Evolutionary conservation across 2,329 filamentous ascomycete genomes (phyloP), one percentile per base, ranked within the genome.

Genomic region (Phaeoacremonium minimum): DNA sequence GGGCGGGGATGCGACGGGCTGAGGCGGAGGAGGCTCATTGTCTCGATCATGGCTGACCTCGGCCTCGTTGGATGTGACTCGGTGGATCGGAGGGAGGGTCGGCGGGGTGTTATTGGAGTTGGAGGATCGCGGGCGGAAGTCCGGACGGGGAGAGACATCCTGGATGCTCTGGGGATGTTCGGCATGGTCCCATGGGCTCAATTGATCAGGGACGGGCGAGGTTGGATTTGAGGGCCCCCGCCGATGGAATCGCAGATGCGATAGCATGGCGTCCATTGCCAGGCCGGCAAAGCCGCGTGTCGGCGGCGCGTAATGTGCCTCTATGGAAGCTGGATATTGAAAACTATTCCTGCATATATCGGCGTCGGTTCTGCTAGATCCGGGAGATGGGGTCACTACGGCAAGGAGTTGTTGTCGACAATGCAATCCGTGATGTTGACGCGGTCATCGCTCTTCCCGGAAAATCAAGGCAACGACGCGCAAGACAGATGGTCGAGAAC

Each of bases 141-240:
- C 68, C 32, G 53, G 51, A 40, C 47, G 45, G 44, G 53, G 35
- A 38, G 49, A 37, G 51, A 55, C 55, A 49, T 73, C 66, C 32
- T 63, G 54, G 2, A 9, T n/a, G 22, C 22, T n/a, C 18, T 65
- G 59, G 34, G 67, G 60, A 40, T 64, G 58, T 29, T 67, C 61
- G 7, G 58, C 43, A 16, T 58, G 36, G 29, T 66, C 61, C 56
- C 66, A 69, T 28, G 63, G 52, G 29, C 51, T 52, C 33, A 45
- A 36, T 38, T 66, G 68, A 38, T 77, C 73, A 36, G 67, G 63
- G 17, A 65, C 52, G 5, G 75, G 73, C 20, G 75, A 77, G 16
- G 68, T 63, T 42, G 75, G 74, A 58, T 69, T 75, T 37, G 74
- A 77, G 46, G 67, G 66, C 32, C 64, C 73, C 50, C 74, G 71